These are phyloP conservation scores for Xylariales sp. DNA, from an alignment of 2,329 filamentous ascomycete species.

Conservation along the genomic window DNA sequence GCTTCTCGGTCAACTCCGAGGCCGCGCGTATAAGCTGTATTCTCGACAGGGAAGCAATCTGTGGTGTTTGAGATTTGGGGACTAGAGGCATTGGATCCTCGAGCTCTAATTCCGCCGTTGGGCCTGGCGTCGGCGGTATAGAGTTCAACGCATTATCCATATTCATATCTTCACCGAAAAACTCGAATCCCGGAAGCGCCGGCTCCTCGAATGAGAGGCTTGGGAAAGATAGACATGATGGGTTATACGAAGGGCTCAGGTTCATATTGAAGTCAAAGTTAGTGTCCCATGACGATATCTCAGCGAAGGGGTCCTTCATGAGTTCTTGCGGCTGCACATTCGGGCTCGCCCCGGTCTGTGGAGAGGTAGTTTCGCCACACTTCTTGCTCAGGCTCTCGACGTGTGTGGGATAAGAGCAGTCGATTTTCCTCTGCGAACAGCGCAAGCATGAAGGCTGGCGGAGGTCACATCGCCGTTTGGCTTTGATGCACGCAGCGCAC, in stretches of 20 bases:
- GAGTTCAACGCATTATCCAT: background rate
- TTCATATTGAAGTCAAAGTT: constrained; percentile 35
- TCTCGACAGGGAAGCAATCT: constrained; percentile 7
- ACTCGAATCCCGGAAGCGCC: constrained; percentile 17
- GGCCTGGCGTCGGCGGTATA: constrained; percentile 21
- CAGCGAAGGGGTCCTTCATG: constrained; percentile 11
- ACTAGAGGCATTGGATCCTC: constrained; percentile 30
- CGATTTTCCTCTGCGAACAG: constrained; percentile 38
- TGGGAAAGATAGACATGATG: constrained; percentile 23
- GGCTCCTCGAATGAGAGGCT: constrained; percentile 30
- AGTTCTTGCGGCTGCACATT: constrained; percentile 13
- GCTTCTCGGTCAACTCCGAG: constrained; percentile 33
- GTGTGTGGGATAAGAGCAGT: constrained; percentile 33
- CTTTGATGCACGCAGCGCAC: constrained; percentile 41
- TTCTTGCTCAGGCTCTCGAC: background rate
- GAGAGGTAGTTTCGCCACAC: background rate
- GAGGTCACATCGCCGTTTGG: constrained; percentile 40
- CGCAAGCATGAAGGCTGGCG: constrained; percentile 39
- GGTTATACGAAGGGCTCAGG: constrained; percentile 16
- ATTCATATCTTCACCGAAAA: constrained; percentile 23
- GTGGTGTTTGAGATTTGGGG: constrained; percentile 11
- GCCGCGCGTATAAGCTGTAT: constrained; percentile 24
- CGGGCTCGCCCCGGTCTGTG: background rate
- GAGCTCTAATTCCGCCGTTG: background rate
- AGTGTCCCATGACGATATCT: constrained; percentile 30